Percentiles rank a stretch among this genome's conserved stretches.
Conservation (phyloP, 140 eudicot species). For the Ambrosia hybrid region DNA sequence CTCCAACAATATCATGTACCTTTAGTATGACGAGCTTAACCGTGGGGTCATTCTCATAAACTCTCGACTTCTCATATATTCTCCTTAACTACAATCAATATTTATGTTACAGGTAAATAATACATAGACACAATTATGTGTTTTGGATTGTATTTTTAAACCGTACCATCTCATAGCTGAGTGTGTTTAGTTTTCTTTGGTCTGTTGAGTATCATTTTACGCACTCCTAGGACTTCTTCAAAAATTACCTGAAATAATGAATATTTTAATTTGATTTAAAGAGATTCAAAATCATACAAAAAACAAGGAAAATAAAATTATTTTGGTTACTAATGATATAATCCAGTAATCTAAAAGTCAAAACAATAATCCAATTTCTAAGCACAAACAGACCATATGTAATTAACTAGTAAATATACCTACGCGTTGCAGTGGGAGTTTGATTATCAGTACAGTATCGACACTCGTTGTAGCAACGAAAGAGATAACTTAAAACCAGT, state of each 20-base stretch:
- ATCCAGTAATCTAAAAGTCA: background rate
- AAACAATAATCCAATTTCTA: background rate
- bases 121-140: background rate
- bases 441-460: too few species aligned
- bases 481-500: too few species aligned
- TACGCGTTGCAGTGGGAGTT: too few species aligned
- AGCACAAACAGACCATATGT: background rate
- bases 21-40: slow-evolving; percentile 46
- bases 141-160: background rate
- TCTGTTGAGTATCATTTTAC: slow-evolving; percentile 46
- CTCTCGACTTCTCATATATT: slow-evolving; percentile 29
- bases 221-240: slow-evolving; percentile 33
- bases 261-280: background rate
- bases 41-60: slow-evolving; percentile 41
- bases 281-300: background rate
- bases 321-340: background rate
- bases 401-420: too few species aligned
- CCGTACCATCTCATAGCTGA: slow-evolving; percentile 50
- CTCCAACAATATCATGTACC: slow-evolving; percentile 23
- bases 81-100: slow-evolving; percentile 37
- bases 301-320: background rate
- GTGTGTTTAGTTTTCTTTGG: slow-evolving; percentile 43
- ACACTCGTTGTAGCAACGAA: too few species aligned
- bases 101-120: background rate
- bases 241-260: slow-evolving; percentile 39